phyloP scores from a whole-genome alignment of 371 early-diverging fungal species.

The Rhizomucor pusillus region DNA sequence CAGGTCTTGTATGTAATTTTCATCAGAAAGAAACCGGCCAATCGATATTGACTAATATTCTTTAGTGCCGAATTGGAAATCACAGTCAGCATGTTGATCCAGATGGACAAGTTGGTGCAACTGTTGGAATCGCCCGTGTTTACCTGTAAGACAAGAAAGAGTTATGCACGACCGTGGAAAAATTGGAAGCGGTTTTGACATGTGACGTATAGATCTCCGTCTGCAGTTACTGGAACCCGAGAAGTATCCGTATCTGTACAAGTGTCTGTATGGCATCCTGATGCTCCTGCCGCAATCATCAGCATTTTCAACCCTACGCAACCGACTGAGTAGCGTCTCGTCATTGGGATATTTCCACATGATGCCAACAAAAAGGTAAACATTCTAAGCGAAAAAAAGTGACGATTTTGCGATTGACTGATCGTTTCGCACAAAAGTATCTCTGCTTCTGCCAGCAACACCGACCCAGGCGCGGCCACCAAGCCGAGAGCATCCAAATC shows the following conservation, averaged over 20 bases:
- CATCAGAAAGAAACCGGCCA: not conserved
- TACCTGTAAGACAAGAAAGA: slow-evolving; percentile 56
- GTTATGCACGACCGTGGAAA: no score
- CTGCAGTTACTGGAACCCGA: slow-evolving; percentile 88
- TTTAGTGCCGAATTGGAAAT: slow-evolving; percentile 82
- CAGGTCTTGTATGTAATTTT: slow-evolving; percentile 61
- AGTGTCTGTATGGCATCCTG: slow-evolving; percentile 86
- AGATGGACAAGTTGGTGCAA: slow-evolving; percentile 92
- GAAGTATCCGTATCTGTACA: slow-evolving; percentile 77
- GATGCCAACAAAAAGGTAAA: slow-evolving; percentile 49
- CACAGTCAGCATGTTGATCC: slow-evolving; percentile 84
- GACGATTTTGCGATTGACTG: no score
- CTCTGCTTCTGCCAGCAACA: slow-evolving; percentile 1
- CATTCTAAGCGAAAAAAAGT: not conserved
- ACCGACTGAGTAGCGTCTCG: slow-evolving; percentile 76
- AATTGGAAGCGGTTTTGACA: slow-evolving; percentile 3
- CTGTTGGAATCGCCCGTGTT: slow-evolving; percentile 92
- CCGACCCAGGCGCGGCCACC: slow-evolving; percentile 1
- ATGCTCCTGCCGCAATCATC: slow-evolving; percentile 92
- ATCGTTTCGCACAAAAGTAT: no score
- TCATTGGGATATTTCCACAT: slow-evolving; percentile 59
- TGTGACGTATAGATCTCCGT: slow-evolving; percentile 56
- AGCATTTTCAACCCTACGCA: slow-evolving; percentile 89
- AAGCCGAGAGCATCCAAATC: slow-evolving; percentile 2
- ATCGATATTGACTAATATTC: not conserved